Evolutionary conservation across 208 protist species (phyloP).

Genomic region (Leishmania aethiopica): DNA sequence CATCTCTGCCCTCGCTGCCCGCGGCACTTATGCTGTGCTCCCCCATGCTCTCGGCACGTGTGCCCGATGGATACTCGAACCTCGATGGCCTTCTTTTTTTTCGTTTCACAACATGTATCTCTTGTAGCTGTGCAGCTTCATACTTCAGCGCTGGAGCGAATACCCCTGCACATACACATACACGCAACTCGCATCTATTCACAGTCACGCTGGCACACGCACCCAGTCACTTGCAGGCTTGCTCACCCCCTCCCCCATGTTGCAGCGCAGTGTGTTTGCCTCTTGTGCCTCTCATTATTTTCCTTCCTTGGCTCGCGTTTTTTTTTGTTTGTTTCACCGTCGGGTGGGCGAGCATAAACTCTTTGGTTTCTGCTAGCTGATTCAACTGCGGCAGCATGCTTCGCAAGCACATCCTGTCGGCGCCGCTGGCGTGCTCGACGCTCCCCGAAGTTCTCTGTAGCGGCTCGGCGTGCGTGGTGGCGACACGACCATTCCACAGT

Average conservation of each 20-base stretch:
- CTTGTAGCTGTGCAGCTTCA: not conserved
- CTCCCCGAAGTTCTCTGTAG: not conserved
- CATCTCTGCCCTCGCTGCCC: not conserved
- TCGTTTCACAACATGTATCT: constrained; percentile 1
- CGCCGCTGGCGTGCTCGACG: constrained; percentile 2
- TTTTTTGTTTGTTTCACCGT: not conserved
- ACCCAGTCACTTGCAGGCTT: not conserved
- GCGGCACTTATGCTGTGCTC: not conserved
- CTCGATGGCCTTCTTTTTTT: not conserved
- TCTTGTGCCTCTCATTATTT: not conserved
- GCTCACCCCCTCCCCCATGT: not conserved
- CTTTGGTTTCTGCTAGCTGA: not conserved
- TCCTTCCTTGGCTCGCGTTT: not conserved
- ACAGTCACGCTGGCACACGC: not conserved
- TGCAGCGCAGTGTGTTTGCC: not conserved
- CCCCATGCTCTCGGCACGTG: not conserved
- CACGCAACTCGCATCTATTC: not conserved
- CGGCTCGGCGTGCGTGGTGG: constrained; percentile 1
- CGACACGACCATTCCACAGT: constrained; percentile 12
- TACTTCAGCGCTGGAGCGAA: not conserved
- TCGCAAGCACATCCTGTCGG: constrained; percentile 9
- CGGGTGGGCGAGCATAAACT: not conserved
- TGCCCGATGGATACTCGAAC: not conserved
- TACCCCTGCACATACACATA: not conserved
- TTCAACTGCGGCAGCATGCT: constrained; percentile 8